These are phyloP conservation scores for Fraxinus paxiana DNA, from an alignment of 305 asterid species.

Conservation along the genomic window DNA sequence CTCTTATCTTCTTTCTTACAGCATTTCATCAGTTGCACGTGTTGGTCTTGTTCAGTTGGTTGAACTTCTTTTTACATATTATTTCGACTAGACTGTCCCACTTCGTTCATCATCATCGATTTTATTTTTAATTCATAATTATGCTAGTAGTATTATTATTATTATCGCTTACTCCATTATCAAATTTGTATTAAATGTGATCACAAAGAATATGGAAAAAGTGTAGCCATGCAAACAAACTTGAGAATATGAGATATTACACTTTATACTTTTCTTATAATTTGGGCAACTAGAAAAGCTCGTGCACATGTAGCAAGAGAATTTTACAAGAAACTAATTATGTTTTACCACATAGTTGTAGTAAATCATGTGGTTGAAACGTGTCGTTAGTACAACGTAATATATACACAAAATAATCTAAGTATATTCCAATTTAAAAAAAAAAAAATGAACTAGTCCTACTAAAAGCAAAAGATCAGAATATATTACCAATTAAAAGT, in stretches of 20 bases:
- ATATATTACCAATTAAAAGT: neutral
- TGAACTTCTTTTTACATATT: neutral
- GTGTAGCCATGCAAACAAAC: neutral
- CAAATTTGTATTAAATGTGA: neutral
- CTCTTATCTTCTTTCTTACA: neutral
- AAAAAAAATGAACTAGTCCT: neutral
- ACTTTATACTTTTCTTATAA: neutral
- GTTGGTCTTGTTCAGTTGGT: neutral
- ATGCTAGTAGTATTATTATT: neutral
- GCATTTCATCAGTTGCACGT: neutral
- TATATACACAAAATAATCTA: neutral
- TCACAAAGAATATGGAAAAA: neutral
- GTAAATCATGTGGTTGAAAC: neutral
- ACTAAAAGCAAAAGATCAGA: neutral
- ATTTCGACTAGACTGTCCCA: neutral
- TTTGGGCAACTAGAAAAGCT: neutral
- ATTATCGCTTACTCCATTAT: neutral
- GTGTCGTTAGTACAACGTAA: neutral
- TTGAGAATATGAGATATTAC: neutral
- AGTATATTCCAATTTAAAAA: neutral
- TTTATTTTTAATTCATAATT: neutral
- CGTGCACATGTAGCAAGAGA: neutral
- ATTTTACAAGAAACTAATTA: neutral
- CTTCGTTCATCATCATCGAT: neutral
- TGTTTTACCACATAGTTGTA: neutral